These are phyloP conservation scores for Fusarium guadeloupense DNA, from an alignment of 2,329 filamentous ascomycete genomes.

Conservation along the genomic window DNA sequence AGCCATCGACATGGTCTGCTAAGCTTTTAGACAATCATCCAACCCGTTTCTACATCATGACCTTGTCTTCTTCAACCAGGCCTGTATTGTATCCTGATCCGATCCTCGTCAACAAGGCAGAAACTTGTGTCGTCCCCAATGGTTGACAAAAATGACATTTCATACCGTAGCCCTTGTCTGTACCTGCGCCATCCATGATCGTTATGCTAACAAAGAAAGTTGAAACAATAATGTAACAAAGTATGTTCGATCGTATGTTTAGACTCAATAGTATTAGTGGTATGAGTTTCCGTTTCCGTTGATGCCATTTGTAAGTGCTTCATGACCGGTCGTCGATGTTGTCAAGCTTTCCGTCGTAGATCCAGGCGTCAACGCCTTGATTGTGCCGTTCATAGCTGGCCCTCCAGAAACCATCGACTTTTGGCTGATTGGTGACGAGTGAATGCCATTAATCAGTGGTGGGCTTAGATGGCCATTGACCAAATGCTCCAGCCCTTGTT, in stretches of 20 bases:
- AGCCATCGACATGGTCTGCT: constrained; percentile 7
- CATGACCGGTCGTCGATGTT: constrained; percentile 28
- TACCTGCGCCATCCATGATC: constrained; percentile 42
- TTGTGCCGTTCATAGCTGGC: constrained; percentile 46
- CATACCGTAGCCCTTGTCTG: constrained; percentile 31
- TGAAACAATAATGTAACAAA: constrained; percentile 36
- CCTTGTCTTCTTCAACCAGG: constrained; percentile 14
- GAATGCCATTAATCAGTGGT: constrained; percentile 57
- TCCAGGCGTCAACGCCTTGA: constrained; percentile 31
- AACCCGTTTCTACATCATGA: constrained; percentile 25
- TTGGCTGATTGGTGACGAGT: constrained; percentile 57
- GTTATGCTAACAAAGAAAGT: constrained; percentile 43
- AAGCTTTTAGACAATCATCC: constrained; percentile 32
- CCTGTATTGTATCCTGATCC: constrained; percentile 36
- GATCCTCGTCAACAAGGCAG: constrained; percentile 27
- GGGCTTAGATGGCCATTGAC: constrained; percentile 57
- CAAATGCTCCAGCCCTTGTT: constrained; percentile 67
- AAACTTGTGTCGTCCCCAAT: constrained; percentile 11
- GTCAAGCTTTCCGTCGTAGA: constrained; percentile 31
- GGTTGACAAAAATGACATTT: constrained; percentile 35
- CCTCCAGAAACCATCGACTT: constrained; percentile 41
- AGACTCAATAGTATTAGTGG: constrained; percentile 12
- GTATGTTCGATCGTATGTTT: constrained; percentile 11
- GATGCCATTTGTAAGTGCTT: constrained; percentile 44
- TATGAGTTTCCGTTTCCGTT: constrained; percentile 39